Percentiles rank a stretch among this genome's conserved stretches.
Evolutionary conservation across 139 green algal species (phyloP).

Genomic region (Micromonas pusilla): DNA sequence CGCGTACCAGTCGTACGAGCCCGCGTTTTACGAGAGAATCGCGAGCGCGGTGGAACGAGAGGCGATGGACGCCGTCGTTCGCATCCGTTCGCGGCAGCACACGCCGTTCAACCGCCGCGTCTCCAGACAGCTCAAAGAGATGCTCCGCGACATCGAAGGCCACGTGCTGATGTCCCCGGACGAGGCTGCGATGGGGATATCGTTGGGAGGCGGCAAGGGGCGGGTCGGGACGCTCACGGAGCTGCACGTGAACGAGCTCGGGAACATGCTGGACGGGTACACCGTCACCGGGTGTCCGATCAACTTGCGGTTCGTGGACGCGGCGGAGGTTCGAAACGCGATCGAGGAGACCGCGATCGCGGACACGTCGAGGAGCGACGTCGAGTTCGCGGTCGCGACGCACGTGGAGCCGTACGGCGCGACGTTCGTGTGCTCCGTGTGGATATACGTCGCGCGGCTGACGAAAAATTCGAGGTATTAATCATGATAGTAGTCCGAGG

Average conservation of each 20-base stretch:
- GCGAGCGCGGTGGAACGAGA: neutral
- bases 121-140: neutral
- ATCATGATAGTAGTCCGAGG: neutral
- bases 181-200: neutral
- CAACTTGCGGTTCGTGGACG: neutral
- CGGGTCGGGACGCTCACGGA: neutral
- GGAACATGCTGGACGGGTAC: neutral
- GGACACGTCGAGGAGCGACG: neutral
- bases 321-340: neutral
- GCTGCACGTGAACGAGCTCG: neutral
- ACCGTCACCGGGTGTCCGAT: neutral
- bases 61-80: conserved; percentile 2
- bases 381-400: neutral
- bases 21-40: neutral
- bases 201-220: neutral
- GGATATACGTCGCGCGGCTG: neutral
- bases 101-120: neutral
- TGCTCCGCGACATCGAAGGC: neutral
- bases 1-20: neutral
- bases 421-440: neutral
- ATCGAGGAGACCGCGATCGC: neutral
- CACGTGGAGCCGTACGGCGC: neutral
- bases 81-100: neutral
- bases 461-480: neutral
- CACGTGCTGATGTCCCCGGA: neutral